Evolutionary conservation across 345 rosid species (phyloP).

Genomic region (Mallotus nudiflorus): DNA sequence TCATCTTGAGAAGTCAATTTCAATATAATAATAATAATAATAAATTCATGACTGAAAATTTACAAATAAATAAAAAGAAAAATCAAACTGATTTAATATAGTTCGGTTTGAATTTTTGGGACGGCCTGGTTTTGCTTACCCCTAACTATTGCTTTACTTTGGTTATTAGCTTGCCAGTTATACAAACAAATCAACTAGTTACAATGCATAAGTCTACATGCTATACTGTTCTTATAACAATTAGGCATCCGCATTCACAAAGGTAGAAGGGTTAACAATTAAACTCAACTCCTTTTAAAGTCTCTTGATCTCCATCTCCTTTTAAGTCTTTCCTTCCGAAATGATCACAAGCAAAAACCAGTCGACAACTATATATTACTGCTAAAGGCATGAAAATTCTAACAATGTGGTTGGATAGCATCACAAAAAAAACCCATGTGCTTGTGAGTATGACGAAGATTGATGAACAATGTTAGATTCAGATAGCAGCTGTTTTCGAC

Average conservation of each 20-base stretch:
- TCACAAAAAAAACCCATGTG: neutral
- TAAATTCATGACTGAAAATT: too few species aligned
- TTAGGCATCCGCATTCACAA: too few species aligned
- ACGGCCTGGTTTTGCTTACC: too few species aligned
- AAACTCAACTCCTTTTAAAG: constrained; percentile 61
- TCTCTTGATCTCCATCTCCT: constrained; percentile 54
- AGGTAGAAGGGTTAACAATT: neutral
- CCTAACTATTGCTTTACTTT: neutral
- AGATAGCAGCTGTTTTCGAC: neutral
- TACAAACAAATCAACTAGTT: too few species aligned
- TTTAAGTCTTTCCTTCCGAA: constrained; percentile 59
- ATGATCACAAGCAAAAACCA: neutral
- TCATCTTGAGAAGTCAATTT: too few species aligned
- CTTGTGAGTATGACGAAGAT: neutral
- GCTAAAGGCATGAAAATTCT: neutral
- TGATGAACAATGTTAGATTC: neutral
- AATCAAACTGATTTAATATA: too few species aligned
- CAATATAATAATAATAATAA: too few species aligned
- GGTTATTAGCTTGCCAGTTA: neutral
- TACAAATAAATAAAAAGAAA: too few species aligned
- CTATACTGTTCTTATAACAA: too few species aligned
- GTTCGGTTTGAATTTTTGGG: too few species aligned
- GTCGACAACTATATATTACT: neutral
- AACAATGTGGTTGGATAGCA: neutral
- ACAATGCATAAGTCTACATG: too few species aligned